phyloP scores from a whole-genome alignment of 257 asterid species.

The Leonotis leonurus region DNA sequence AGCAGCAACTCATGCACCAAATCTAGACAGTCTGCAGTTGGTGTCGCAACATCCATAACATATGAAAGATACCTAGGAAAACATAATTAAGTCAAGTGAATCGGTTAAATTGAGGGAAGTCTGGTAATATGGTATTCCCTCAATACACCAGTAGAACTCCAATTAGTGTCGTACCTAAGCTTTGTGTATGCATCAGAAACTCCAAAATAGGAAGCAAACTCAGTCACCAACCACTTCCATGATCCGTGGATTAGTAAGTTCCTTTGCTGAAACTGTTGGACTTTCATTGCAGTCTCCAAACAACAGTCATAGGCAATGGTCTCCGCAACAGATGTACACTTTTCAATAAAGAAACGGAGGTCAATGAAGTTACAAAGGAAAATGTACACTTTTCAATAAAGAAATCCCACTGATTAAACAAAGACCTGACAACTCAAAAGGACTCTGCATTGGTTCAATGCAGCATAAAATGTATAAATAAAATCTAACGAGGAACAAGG shows the following conservation, averaged over 20 bases:
- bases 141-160: neutral
- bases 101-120: neutral
- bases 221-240: conserved; percentile 82
- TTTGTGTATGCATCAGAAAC: conserved; percentile 88
- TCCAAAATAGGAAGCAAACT: conserved; percentile 84
- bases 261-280: conserved; percentile 75
- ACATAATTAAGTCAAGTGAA: neutral
- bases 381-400: no score
- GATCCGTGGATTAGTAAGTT: conserved; percentile 63
- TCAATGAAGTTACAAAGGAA: neutral
- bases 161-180: conserved; percentile 57
- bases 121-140: neutral
- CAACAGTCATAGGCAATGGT: conserved; percentile 87
- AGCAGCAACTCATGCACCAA: conserved; percentile 72
- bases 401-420: neutral
- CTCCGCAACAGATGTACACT: conserved; percentile 86
- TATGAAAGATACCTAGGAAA: conserved; percentile 78
- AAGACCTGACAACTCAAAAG: neutral
- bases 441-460: neutral
- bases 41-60: conserved; percentile 96
- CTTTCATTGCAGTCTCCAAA: conserved; percentile 87
- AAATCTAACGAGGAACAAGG: neutral
- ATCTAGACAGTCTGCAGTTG: conserved; percentile 80
- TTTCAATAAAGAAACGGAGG: neutral
- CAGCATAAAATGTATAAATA: neutral